phyloP scores from a whole-genome alignment of 495 filamentous ascomycete genomes.

The Neurospora sublineolata region DNA sequence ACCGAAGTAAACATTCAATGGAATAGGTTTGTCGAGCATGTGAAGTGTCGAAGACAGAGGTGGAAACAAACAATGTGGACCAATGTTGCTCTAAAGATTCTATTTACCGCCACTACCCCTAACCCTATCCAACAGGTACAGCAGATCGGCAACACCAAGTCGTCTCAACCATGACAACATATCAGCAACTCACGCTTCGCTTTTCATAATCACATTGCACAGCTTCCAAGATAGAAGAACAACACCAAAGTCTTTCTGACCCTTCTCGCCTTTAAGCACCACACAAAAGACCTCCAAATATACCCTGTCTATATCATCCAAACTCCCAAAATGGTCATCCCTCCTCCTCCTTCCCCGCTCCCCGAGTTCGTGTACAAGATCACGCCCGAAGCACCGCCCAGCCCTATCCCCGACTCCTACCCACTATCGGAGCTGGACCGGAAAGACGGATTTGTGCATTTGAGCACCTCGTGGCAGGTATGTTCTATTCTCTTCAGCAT shows the following conservation, averaged over 20 bases:
- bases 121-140: background rate
- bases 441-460: constrained; percentile 42
- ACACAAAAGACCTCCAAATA: too few species aligned
- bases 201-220: background rate
- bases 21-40: background rate
- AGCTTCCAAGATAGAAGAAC: too few species aligned
- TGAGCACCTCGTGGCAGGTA: constrained; percentile 38
- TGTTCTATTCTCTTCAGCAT: constrained; percentile 1
- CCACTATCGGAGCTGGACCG: constrained; percentile 39
- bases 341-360: constrained; percentile 20
- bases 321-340: constrained; percentile 1
- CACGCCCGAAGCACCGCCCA: constrained; percentile 29
- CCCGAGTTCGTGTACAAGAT: constrained; percentile 43
- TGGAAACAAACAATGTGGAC: background rate
- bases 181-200: background rate
- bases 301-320: background rate
- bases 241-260: too few species aligned
- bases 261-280: too few species aligned
- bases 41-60: background rate
- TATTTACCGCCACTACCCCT: background rate
- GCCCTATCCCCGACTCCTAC: constrained; percentile 35
- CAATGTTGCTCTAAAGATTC: background rate
- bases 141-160: background rate
- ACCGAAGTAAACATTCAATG: background rate
- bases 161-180: background rate